Evolutionary conservation across 805 yeast species (phyloP).

Genomic region (Wickerhamiella australiensis): DNA sequence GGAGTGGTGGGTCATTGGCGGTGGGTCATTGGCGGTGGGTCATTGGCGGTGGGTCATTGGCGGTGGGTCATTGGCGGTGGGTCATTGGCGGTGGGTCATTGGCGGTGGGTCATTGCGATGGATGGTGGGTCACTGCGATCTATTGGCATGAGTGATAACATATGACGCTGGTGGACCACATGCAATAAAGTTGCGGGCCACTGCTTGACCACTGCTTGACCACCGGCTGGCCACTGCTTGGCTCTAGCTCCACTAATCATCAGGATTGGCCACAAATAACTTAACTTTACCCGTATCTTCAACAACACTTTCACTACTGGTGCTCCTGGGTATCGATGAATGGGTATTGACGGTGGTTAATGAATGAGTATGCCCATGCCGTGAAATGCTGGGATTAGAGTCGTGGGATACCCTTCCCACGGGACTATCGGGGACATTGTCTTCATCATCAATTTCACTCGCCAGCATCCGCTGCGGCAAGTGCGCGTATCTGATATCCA

Average conservation of each 20-base stretch:
- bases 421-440: conserved; percentile 19
- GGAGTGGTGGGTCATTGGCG: too few relatives aligned
- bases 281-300: conserved; percentile 27
- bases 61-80: too few relatives aligned
- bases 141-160: too few relatives aligned
- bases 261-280: conserved; percentile 32
- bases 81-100: too few relatives aligned
- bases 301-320: conserved; percentile 25
- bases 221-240: too few relatives aligned
- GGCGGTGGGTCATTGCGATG: too few relatives aligned
- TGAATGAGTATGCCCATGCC: conserved; percentile 4
- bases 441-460: conserved; percentile 61
- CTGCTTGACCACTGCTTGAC: too few relatives aligned
- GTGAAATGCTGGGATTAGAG: not conserved
- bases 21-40: too few relatives aligned
- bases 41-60: too few relatives aligned
- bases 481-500: conserved; percentile 31
- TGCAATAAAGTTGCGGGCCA: too few relatives aligned
- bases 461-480: conserved; percentile 54
- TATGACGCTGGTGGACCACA: too few relatives aligned
- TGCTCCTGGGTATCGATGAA: conserved; percentile 13
- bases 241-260: conserved; percentile 18
- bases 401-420: not conserved
- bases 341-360: conserved; percentile 6
- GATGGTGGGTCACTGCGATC: too few relatives aligned